Evolutionary conservation across 2,329 filamentous ascomycete genomes (phyloP).

Genomic region (Sarocladiaceae sp.): DNA sequence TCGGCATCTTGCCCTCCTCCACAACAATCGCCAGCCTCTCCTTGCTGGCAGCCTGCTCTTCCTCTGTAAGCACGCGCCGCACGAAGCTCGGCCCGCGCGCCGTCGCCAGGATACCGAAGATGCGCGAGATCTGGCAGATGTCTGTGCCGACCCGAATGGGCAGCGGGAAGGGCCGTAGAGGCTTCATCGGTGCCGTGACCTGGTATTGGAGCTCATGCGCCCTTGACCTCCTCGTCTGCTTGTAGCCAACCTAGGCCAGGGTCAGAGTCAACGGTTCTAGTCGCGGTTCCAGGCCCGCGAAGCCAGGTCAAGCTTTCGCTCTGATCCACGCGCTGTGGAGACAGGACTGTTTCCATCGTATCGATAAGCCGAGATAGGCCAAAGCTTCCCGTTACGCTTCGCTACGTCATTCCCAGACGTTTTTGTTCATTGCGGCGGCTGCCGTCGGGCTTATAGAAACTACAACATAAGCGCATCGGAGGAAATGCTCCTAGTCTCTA

Average conservation of each 20-base stretch:
- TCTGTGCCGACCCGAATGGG: slow-evolving; percentile 69
- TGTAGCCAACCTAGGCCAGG: too few relatives aligned
- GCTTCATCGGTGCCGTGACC: slow-evolving; percentile 21
- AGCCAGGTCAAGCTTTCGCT: slow-evolving; percentile 4
- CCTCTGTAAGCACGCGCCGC: slow-evolving; percentile 37
- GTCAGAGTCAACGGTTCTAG: too few relatives aligned
- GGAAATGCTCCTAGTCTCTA: neutral
- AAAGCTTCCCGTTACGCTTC: neutral
- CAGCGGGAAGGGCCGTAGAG: slow-evolving; percentile 50
- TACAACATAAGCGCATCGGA: neutral
- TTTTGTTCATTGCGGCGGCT: slow-evolving; percentile 5
- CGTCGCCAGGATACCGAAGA: slow-evolving; percentile 47
- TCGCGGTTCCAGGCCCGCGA: too few relatives aligned
- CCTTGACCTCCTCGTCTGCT: too few relatives aligned
- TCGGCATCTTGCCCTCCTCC: slow-evolving; percentile 5
- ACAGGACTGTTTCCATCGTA: neutral
- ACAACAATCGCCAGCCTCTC: neutral
- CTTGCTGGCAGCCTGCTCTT: slow-evolving; percentile 29
- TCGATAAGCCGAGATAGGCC: neutral
- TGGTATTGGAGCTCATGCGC: too few relatives aligned
- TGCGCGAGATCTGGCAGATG: slow-evolving; percentile 64
- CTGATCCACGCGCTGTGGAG: slow-evolving; percentile 1
- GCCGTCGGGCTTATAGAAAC: too few relatives aligned
- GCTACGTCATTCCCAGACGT: slow-evolving; percentile 5
- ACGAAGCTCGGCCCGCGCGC: slow-evolving; percentile 38